Conservation (phyloP, 2,329 filamentous ascomycete species). For the Thielaviopsis euricoi region DNA sequence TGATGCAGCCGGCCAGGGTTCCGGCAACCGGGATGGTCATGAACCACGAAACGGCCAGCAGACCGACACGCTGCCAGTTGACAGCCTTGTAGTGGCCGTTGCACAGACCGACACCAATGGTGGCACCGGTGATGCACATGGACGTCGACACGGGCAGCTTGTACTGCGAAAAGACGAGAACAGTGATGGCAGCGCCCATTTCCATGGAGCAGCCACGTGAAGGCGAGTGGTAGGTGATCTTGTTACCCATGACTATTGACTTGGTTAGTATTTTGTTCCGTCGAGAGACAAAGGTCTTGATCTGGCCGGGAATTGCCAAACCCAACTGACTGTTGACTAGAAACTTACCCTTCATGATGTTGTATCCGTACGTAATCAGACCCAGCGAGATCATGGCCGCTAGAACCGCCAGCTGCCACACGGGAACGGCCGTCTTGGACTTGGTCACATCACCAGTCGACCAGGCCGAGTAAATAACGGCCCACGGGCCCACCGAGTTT, state of each 20-base stretch:
- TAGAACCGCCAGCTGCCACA: constrained; percentile 66
- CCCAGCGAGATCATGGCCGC: constrained; percentile 47
- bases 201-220: constrained; percentile 54
- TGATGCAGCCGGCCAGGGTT: constrained; percentile 23
- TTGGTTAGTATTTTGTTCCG: too few relatives aligned
- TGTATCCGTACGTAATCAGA: constrained; percentile 61
- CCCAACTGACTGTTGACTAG: too few relatives aligned
- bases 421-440: constrained; percentile 47
- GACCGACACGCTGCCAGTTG: constrained; percentile 57
- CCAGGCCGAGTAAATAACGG: constrained; percentile 54
- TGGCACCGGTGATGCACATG: constrained; percentile 68
- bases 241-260: constrained; percentile 54
- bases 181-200: constrained; percentile 61
- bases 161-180: constrained; percentile 61
- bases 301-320: too few relatives aligned
- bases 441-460: constrained; percentile 25
- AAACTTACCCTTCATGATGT: constrained; percentile 51
- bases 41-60: constrained; percentile 47
- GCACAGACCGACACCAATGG: constrained; percentile 62
- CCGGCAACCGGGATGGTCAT: constrained; percentile 28
- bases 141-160: constrained; percentile 60
- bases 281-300: too few relatives aligned
- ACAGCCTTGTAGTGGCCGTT: constrained; percentile 56
- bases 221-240: constrained; percentile 53
- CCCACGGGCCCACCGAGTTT: constrained; percentile 54